phyloP scores from a whole-genome alignment of 2,329 filamentous ascomycete genomes.

The Beauveria bassiana region DNA sequence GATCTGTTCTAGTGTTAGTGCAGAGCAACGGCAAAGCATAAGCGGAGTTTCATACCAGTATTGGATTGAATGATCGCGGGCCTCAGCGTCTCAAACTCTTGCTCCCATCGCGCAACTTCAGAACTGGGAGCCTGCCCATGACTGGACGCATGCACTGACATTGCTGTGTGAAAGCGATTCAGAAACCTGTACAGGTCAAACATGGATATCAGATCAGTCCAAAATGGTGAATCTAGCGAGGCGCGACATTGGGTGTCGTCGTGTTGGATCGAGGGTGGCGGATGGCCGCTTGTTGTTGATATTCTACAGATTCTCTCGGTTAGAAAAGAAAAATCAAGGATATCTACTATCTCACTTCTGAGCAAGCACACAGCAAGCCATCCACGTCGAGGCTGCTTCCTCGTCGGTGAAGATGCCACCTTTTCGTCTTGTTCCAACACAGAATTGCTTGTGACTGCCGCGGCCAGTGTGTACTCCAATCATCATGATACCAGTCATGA shows the following conservation, averaged over 20 bases:
- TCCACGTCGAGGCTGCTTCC: slow-evolving; percentile 46
- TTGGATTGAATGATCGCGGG: slow-evolving; percentile 37
- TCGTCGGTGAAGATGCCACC: slow-evolving; percentile 39
- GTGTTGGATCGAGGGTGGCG: slow-evolving; percentile 42
- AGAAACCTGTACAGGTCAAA: slow-evolving; percentile 44
- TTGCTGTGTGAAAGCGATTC: slow-evolving; percentile 40
- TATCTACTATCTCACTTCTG: slow-evolving; percentile 31
- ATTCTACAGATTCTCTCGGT: slow-evolving; percentile 20
- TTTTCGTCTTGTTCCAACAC: slow-evolving; percentile 32
- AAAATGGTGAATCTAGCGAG: slow-evolving; percentile 31
- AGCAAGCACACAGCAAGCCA: slow-evolving; percentile 43
- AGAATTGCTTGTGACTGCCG: slow-evolving; percentile 42
- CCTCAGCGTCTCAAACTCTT: slow-evolving; percentile 43
- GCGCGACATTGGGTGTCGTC: slow-evolving; percentile 37
- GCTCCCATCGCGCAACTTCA: slow-evolving; percentile 40
- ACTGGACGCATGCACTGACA: slow-evolving; percentile 39
- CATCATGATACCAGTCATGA: slow-evolving; percentile 39
- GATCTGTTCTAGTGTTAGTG: slow-evolving; percentile 25
- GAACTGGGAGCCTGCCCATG: slow-evolving; percentile 38
- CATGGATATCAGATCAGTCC: slow-evolving; percentile 34
- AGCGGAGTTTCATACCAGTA: slow-evolving; percentile 30
- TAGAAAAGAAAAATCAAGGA: not conserved
- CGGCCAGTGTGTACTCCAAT: slow-evolving; percentile 45
- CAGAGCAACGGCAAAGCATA: not conserved
- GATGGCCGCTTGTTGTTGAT: slow-evolving; percentile 36